Percentiles rank a stretch among this genome's conserved stretches.
These are phyloP conservation scores for Aspergillus leporis DNA, from an alignment of 495 filamentous ascomycete species.

Conservation along the genomic window DNA sequence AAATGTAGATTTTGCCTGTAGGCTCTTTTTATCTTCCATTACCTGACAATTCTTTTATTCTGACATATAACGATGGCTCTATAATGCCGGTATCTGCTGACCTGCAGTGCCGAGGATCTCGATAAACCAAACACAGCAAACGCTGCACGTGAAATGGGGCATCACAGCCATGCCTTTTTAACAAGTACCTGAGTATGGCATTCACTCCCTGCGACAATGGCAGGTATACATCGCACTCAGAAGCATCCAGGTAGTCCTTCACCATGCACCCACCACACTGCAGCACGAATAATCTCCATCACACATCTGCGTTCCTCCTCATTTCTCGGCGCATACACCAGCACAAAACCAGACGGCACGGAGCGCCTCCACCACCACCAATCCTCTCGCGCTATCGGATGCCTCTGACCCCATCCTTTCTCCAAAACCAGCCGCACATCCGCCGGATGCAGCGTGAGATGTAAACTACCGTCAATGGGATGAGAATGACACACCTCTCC, in stretches of 20 bases:
- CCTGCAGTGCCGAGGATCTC: not conserved
- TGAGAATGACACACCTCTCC: constrained; percentile 82
- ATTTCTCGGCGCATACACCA: constrained; percentile 78
- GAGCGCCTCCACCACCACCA: constrained; percentile 49
- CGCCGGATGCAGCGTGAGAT: constrained; percentile 74
- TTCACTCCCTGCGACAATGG: too few species aligned
- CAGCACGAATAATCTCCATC: constrained; percentile 69
- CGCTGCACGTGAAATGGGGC: not conserved
- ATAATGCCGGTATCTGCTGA: not conserved
- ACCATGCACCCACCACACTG: constrained; percentile 64
- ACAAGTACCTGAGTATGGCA: too few species aligned
- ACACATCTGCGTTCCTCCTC: constrained; percentile 64
- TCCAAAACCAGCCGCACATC: constrained; percentile 73
- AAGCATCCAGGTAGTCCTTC: constrained; percentile 22
- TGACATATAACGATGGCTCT: not conserved
- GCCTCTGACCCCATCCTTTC: constrained; percentile 77
- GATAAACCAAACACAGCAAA: not conserved
- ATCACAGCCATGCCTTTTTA: not conserved
- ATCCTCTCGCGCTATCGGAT: constrained; percentile 70
- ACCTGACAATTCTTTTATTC: constrained; percentile 3
- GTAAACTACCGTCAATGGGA: constrained; percentile 67
- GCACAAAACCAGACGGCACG: constrained; percentile 68
- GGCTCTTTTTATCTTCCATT: not conserved
- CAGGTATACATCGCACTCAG: constrained; percentile 12
- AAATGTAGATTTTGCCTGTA: constrained; percentile 14